Evolutionary conservation across 371 early-diverging fungal genomes (phyloP), one percentile per base, ranked within the genome.

Genomic region (Mortierella sp.): DNA sequence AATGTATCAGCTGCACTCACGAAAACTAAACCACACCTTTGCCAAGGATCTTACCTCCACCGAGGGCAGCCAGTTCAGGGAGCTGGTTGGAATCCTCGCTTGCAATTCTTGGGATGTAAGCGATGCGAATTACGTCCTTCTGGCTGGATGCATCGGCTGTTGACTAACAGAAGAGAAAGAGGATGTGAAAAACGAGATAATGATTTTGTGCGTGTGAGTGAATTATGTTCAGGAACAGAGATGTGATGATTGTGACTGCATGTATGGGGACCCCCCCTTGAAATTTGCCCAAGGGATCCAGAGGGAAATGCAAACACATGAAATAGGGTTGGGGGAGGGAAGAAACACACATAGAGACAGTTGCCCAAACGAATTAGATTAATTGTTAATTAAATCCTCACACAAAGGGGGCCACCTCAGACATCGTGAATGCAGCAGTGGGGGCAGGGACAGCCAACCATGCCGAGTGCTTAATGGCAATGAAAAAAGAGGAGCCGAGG

Each of bases 121-220:
- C 78, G 32, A 84, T 81, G 16, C 48, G 72, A 32, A 84, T 84
- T 6, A 80, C 44, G 56, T 80, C 75, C 44, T 77, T 76, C 27
- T 72, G 74, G 49, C 54, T 41, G 1, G 48, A 38, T 32, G 46
- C 41, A 6, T 70, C 63, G 14, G 54, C 51, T 1, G 65, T 24
- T 29, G 60, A 46, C 76, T 80, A 56, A 27, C 29, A 27, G n/a
- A 16, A 49, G 29, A 16, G 6, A 38, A 21, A 48, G 35, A 65
- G 32, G 48, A 24, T 72, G 14, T 72, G 49, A 68, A 49, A 43
- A n/a, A n/a, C 29, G 32, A 51, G 35, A 38, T 38, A 8, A 68
- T 21, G 3, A 5, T 49, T 49, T 49, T 49, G 48, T 35, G 2
- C 21, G 41, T 68, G 21, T 38, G 68, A 68, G 38, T 68, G 11